Evolutionary conservation across 2,329 filamentous ascomycete genomes (phyloP).

Genomic region (Alternaria sp.): DNA sequence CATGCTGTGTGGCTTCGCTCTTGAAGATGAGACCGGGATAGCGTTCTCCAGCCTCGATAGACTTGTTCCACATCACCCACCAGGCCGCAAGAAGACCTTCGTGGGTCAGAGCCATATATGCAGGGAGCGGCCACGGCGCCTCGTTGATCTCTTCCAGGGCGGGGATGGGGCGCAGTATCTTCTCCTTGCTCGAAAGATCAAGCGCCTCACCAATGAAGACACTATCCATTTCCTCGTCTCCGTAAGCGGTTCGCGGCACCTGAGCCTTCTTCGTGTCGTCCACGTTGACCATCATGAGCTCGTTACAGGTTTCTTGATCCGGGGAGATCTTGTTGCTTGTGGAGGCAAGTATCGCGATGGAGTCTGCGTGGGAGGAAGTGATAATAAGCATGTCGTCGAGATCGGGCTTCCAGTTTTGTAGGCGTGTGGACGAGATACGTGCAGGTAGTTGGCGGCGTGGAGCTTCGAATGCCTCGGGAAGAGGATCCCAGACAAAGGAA

Average conservation of each 20-base stretch:
- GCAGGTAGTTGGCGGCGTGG: conserved; percentile 66
- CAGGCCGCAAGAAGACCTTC: conserved; percentile 84
- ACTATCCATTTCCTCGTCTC: conserved; percentile 66
- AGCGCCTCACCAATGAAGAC: conserved; percentile 78
- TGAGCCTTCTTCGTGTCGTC: conserved; percentile 78
- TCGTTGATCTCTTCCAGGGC: conserved; percentile 78
- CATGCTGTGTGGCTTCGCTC: conserved; percentile 21
- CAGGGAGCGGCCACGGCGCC: conserved; percentile 81
- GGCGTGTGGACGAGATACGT: conserved; percentile 77
- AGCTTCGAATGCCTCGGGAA: conserved; percentile 49
- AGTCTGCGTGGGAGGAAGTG: conserved; percentile 78
- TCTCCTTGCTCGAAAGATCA: conserved; percentile 83
- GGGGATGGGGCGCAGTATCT: conserved; percentile 77
- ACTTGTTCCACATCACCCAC: conserved; percentile 92
- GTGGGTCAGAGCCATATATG: conserved; percentile 83
- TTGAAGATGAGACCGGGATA: conserved; percentile 72
- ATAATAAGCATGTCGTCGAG: conserved; percentile 83
- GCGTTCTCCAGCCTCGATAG: conserved; percentile 73
- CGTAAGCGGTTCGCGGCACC: conserved; percentile 53
- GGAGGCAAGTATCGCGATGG: conserved; percentile 78
- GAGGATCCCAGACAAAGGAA: conserved; percentile 66
- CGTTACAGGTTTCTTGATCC: conserved; percentile 66
- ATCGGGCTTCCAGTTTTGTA: conserved; percentile 80
- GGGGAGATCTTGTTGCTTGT: conserved; percentile 71
- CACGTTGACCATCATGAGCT: conserved; percentile 76